Conservation (phyloP, 129 eudicot genomes). For the Helichrysum umbraculigerum region DNA sequence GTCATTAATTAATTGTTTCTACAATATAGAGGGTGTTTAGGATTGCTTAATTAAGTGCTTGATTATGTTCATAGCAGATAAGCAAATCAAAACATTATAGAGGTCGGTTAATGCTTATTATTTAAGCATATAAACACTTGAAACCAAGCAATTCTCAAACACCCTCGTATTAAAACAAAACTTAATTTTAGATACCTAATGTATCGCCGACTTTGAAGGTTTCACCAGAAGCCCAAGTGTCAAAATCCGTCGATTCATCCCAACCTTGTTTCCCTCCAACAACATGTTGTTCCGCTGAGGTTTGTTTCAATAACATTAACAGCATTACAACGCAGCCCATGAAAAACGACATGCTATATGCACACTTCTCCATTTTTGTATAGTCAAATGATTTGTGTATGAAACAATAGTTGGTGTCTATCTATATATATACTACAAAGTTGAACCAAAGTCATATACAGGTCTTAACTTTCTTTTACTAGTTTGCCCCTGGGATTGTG, state of each 20-base stretch:
- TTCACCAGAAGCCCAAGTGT: slow-evolving; percentile 71
- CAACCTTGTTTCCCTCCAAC: slow-evolving; percentile 95
- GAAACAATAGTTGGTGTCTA: background rate
- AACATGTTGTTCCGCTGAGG: slow-evolving; percentile 43
- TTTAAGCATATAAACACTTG: background rate
- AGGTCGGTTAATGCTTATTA: no score
- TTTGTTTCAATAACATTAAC: slow-evolving; percentile 21
- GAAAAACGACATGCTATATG: slow-evolving; percentile 30
- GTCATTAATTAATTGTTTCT: no score
- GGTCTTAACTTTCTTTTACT: slow-evolving; percentile 28
- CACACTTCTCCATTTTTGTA: slow-evolving; percentile 40
- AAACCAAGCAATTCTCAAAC: background rate
- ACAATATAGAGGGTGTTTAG: no score
- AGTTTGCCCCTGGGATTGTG: slow-evolving; percentile 30
- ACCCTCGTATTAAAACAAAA: background rate
- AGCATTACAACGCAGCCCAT: slow-evolving; percentile 27
- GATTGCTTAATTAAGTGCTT: no score
- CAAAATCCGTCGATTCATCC: slow-evolving; percentile 71
- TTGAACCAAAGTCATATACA: slow-evolving; percentile 22
- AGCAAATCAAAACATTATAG: background rate
- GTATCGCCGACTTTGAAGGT: slow-evolving; percentile 80
- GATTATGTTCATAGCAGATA: no score
- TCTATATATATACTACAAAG: slow-evolving; percentile 15
- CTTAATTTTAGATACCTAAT: slow-evolving; percentile 44
- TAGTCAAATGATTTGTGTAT: slow-evolving; percentile 13